Evolutionary conservation across 768 basidiomycete genomes (phyloP).

Genomic region (Suillus occidentalis): DNA sequence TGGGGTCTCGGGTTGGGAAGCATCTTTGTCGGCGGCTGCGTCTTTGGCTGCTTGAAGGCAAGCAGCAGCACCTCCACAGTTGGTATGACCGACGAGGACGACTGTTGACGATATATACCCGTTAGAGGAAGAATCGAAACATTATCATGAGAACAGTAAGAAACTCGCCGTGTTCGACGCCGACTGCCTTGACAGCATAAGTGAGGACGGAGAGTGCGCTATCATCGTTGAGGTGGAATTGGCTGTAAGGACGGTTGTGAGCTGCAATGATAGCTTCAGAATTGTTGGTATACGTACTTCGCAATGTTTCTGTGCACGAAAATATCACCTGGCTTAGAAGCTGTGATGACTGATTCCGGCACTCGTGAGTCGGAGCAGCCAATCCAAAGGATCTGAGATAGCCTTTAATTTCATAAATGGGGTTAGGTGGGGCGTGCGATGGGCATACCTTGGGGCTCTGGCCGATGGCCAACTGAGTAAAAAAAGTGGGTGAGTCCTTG

Average conservation of each 20-base stretch:
- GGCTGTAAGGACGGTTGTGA: constrained; percentile 40
- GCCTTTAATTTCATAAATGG: background rate
- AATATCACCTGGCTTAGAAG: constrained; percentile 77
- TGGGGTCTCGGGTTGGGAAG: constrained; percentile 40
- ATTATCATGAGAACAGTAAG: constrained; percentile 34
- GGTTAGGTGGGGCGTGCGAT: background rate
- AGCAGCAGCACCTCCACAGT: constrained; percentile 76
- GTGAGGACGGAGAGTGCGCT: constrained; percentile 70
- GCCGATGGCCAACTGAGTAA: constrained; percentile 55
- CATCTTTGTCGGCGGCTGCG: constrained; percentile 19
- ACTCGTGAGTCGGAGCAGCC: constrained; percentile 88
- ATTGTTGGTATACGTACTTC: constrained; percentile 53
- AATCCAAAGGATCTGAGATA: constrained; percentile 69
- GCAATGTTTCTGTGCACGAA: constrained; percentile 91
- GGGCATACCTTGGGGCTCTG: constrained; percentile 63
- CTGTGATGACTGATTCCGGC: constrained; percentile 77
- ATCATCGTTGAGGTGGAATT: constrained; percentile 71
- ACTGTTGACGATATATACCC: constrained; percentile 42
- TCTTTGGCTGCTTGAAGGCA: constrained; percentile 47
- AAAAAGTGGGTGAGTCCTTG: constrained; percentile 60
- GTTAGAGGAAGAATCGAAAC: constrained; percentile 17
- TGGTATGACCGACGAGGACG: constrained; percentile 78
- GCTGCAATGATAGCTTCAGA: background rate
- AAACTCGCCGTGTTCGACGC: constrained; percentile 74
- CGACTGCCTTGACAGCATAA: constrained; percentile 70